Evolutionary conservation across 768 basidiomycete species (phyloP), one percentile per base, ranked within the genome.

Genomic region (Kwoniella heveanensis): DNA sequence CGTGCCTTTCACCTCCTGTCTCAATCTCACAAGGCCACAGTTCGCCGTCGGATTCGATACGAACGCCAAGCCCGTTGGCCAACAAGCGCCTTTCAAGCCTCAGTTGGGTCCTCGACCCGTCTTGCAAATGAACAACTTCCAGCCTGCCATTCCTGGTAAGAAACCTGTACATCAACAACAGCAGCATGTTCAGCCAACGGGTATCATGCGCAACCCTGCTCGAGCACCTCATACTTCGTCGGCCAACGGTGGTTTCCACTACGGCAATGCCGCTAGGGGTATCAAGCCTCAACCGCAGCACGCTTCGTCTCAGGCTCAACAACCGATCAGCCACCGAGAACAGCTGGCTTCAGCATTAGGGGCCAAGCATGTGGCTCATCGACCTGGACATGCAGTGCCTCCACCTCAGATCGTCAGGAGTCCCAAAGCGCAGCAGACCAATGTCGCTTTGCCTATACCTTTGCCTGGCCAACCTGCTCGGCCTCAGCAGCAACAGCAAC

Each of bases 1-100:
- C 0, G 89, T 95, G 37, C 86, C 90, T 27, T 92, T 93, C 78
- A 87, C 89, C 62, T 86, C 90, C 1, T 92, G 94, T 74, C 82
- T 99, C 64, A 99, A 99, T 79, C 78, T 99, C 69, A 89, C 88
- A 22, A 83, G 88, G 69, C 89, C 86, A 2, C 95, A 98, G 78
- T 96, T 90, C 77, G 84, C 90, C 19, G 87, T 88, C 17, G 86
- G 88, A 0, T 91, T 88, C 6, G 65, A 60, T 27, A 59, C 66
- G 2, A 47, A 39, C 21, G 59, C 73, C 2, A 47, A 67, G n/a
- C 49, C 68, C 1, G 39, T 67, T 15, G 70, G 74, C 17, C 58
- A 77, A 36, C 44, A 65, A 19, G 73, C 81, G 4, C 85, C 87
- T 0, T 90, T 90, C 82, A 86, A 84, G 55, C 88, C 88, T 52